Conservation (phyloP, 2,329 filamentous ascomycete genomes). For the Trichoderma simmonsii region DNA sequence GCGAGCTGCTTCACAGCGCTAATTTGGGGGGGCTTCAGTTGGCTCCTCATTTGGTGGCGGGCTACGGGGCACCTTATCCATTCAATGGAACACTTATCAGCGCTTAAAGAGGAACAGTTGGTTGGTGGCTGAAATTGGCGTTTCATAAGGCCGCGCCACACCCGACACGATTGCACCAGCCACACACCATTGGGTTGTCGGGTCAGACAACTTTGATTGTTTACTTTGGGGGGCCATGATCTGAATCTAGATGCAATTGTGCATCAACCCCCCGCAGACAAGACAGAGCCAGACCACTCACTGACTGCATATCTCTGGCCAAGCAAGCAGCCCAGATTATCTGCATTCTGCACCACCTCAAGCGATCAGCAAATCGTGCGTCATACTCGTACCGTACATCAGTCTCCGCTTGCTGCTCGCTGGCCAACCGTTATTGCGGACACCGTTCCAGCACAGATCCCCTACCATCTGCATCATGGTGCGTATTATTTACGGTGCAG, state of each 20-base stretch:
- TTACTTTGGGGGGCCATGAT: constrained; percentile 24
- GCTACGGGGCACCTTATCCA: background rate
- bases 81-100: background rate
- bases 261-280: constrained; percentile 1
- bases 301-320: background rate
- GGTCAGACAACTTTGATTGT: constrained; percentile 24
- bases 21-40: background rate
- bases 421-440: constrained; percentile 22
- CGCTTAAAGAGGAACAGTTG: background rate
- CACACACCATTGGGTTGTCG: constrained; percentile 25
- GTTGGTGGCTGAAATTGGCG: background rate
- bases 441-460: constrained; percentile 7
- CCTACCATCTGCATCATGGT: constrained; percentile 30
- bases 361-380: background rate
- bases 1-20: background rate
- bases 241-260: constrained; percentile 1
- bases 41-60: background rate
- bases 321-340: background rate
- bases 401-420: constrained; percentile 20
- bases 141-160: constrained; percentile 21
- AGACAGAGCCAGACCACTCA: background rate
- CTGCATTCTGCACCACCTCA: background rate
- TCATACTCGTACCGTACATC: background rate
- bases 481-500: constrained; percentile 18
- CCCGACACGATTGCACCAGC: background rate